Base-by-base conservation (phyloP, 1,139 yeast genomes). In the Magnusiomyces clavatus region DNA sequence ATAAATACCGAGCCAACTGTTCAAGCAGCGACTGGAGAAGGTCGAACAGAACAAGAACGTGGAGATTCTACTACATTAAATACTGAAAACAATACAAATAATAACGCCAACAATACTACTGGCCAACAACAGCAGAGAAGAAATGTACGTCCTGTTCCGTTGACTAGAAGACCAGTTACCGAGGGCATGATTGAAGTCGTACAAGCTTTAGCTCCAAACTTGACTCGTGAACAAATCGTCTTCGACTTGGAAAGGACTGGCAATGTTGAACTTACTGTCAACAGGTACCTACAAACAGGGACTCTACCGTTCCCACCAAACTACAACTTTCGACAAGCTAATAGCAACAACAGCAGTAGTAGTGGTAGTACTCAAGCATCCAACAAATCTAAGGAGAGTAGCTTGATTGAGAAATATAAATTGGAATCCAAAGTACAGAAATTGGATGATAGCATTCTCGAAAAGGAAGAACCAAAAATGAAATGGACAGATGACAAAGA, bases 171-270 rank as follows among this genome's bases (percentile, higher is more conserved):
- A 52, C 76, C 72, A 2, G 85, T 86, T n/a, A 84, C 88, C 2
- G 77, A 75, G 11, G 82, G 79, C 57, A 90, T 90, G 97, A 75
- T 90, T 48, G 94, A 86, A 58, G 83, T 86, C 0, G 97, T 90
- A 1, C 87, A 82, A 60, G 80, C 89, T 31, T 74, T 90, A 56
- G 96, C 89, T 0, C 97, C 97, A 1, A 74, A 75, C 37, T 70
- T 87, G 48, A 73, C 86, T 0, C 76, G 70, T 8, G 86, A 77
- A n/a, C 95, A 86, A 65, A 87, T 90, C 51, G 55, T 69, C 31
- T 65, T 57, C 51, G 74, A 69, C 53, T 65, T 80, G 49, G 78
- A 81, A 61, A 74, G 80, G 54, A 78, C 94, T 0, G 95, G 95
- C 0, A 82, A 86, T 6, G 90, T 90, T 1, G 92, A 87, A 65